phyloP scores from a whole-genome alignment of 192 early-diverging fungal species.

The Cladochytrium replicatum region DNA sequence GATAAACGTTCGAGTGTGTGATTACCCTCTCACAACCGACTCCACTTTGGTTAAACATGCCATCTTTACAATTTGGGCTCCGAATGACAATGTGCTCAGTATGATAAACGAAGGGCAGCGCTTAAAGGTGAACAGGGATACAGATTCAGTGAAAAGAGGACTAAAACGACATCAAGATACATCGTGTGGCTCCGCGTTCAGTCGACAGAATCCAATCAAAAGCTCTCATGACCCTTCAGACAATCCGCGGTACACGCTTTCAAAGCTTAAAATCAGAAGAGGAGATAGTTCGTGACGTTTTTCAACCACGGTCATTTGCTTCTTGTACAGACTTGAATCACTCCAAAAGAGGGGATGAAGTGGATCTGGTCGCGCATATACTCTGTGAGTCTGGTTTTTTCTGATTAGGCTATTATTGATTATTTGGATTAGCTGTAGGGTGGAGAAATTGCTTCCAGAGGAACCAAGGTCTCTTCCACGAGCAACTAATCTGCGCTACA shows the following conservation, averaged over 20 bases:
- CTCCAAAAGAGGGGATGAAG: constrained; percentile 12
- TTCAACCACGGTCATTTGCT: constrained; percentile 17
- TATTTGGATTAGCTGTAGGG: too few relatives aligned
- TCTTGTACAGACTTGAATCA: constrained; percentile 12
- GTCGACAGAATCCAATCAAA: constrained; percentile 7
- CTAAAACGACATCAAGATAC: constrained; percentile 5
- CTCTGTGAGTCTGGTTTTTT: too few relatives aligned
- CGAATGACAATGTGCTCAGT: constrained; percentile 22
- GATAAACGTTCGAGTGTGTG: constrained; percentile 38
- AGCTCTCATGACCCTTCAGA: constrained; percentile 5
- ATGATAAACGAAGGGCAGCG: constrained; percentile 44
- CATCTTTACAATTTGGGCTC: constrained; percentile 38
- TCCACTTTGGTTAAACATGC: constrained; percentile 10
- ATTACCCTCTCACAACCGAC: constrained; percentile 20
- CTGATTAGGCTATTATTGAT: too few relatives aligned
- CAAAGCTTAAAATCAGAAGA: constrained; percentile 15
- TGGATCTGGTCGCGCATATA: constrained; percentile 37
- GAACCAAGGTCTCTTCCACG: too few relatives aligned
- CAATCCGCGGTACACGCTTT: neutral
- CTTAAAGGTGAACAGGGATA: constrained; percentile 31
- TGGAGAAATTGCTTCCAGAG: too few relatives aligned
- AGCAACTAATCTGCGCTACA: too few relatives aligned
- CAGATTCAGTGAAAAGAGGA: constrained; percentile 3
- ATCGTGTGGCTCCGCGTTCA: constrained; percentile 7
- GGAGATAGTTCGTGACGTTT: constrained; percentile 19